Base-by-base conservation (phyloP, 352 stramenopile species). In the Phytophthora agathidicida region DNA sequence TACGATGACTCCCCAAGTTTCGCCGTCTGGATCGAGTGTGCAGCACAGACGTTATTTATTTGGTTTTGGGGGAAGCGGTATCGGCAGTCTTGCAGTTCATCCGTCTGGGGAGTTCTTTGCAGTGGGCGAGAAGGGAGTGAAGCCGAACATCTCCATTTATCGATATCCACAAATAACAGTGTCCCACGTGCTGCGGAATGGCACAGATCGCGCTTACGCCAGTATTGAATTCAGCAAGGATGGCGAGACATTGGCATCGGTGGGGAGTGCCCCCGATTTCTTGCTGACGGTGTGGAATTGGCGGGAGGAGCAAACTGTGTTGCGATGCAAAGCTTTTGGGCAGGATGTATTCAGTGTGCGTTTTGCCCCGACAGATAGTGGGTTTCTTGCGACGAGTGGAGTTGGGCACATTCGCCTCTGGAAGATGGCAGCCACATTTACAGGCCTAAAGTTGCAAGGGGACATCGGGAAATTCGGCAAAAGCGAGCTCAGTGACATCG, bases 401-500 rank as follows among this genome's bases (percentile, higher is more conserved):
- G 91, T 96, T 2, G 93, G 93, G 2, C 94, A 98, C 64, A 97
- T 98, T 58, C 90, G 94, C 3, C 97, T 98, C 64, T 98, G 94
- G 95, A 94, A 94, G 54, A 98, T 98, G 91, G 92, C 95, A 26
- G 78, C 78, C n/a, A 98, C 94, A 24, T 98, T 98, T 58, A 98
- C 95, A 8, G 94, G 95, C 3, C 75, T 98, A 7, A 98, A 98
- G 72, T 67, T 98, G 23, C 92, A 98, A 75, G 95, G 95, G 8
- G 90, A 97, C 47, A 98, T 98, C 44, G 95, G 94, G 43, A 98
- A 98, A 63, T 98, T 98, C 53, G 95, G 95, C 59, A 98, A 98
- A 51, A 87, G 92, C 19, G 95, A 98, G 56, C 77, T 98, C 13
- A 96, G 79, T 35, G 95, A 98, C 69, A 88, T 98, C 26, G 83